Evolutionary conservation across 2,329 filamentous ascomycete genomes (phyloP), one percentile per base, ranked within the genome.

Genomic region (Coleophoma cylindrospora): DNA sequence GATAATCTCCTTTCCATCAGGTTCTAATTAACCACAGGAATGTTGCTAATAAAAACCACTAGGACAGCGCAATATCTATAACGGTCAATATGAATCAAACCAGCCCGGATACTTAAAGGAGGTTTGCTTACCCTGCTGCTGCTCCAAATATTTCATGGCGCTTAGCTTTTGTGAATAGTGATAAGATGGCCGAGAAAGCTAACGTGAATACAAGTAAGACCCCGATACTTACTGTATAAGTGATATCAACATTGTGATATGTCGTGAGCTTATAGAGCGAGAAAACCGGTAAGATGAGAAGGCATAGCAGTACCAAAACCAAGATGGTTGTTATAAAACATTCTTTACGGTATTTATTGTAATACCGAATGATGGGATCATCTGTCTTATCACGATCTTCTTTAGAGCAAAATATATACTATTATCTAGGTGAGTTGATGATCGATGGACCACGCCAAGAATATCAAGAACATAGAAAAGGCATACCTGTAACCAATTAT

Each of bases 31-130:
- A 38, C 36, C 13, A 4, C 36, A 38, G 36, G 36, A 34, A 57
- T 32, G 40, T 54, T 54, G 7, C 46, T 47, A 10, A 61, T 43
- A 33, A 58, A 57, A 0, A 57, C 55, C 10, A 57, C 54, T 17
- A 60, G 50, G 7, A 59, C 52, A n/a, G 55, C 58, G 44, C 55
- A 57, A 40, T 60, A 60, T 17, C 58, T 60, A n/a, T 9, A 34
- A 14, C 34, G 9, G 22, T 52, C 15, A 48, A 37, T 9, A 45
- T 32, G 12, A 45, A 27, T 21, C 11, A 34, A 32, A 40, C 15
- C 13, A 43, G 14, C 19, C 6, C 4, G 33, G 22, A 10, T 8
- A n/a, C 15, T 15, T 15, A 6, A 34, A 34, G 5, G 12, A 48
- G 9, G 2, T 2, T 17, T 32, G n/a, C 54, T 34, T 53, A 60